phyloP scores from a whole-genome alignment of 148 eudicot genomes.

The Heliosperma pusillum region DNA sequence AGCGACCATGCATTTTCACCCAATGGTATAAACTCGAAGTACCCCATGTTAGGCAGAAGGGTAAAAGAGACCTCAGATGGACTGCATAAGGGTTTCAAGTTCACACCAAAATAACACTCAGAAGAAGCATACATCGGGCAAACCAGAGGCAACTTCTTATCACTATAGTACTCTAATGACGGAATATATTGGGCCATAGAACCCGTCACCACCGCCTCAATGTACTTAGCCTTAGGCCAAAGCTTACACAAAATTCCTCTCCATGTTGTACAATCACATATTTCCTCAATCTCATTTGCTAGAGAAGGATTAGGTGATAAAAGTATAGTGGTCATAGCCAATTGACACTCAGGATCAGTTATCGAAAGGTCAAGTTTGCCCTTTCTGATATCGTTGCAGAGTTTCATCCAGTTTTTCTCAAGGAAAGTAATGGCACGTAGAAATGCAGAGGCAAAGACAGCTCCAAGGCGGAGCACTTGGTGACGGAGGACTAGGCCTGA shows the following conservation, averaged over 20 bases:
- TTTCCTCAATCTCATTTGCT: conserved; percentile 52
- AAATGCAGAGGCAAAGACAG: conserved; percentile 73
- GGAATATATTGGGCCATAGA: conserved; percentile 80
- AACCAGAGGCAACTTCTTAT: conserved; percentile 51
- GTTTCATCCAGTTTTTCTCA: conserved; percentile 42
- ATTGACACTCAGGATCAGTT: conserved; percentile 43
- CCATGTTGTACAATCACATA: conserved; percentile 51
- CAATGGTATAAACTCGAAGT: conserved; percentile 67
- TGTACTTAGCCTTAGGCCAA: conserved; percentile 82
- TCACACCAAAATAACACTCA: conserved; percentile 73
- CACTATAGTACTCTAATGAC: conserved; percentile 46
- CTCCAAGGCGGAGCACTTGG: conserved; percentile 71
- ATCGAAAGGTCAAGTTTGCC: conserved; percentile 41
- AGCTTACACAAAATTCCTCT: conserved; percentile 60
- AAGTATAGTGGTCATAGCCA: conserved; percentile 43
- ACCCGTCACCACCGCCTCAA: conserved; percentile 78
- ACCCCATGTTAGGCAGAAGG: conserved; percentile 74
- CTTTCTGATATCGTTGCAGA: conserved; percentile 57
- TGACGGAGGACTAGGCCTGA: conserved; percentile 56
- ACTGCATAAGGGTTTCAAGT: conserved; percentile 63
- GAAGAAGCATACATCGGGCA: conserved; percentile 77
- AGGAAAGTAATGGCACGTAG: conserved; percentile 65
- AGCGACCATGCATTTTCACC: conserved; percentile 39
- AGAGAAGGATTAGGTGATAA: conserved; percentile 36
- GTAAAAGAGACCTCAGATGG: conserved; percentile 66